A percentile compares a stretch with the other conserved stretches of the same genome.
Conservation (phyloP, 1,284 basidiomycete species). For the Leccinum laetum region DNA sequence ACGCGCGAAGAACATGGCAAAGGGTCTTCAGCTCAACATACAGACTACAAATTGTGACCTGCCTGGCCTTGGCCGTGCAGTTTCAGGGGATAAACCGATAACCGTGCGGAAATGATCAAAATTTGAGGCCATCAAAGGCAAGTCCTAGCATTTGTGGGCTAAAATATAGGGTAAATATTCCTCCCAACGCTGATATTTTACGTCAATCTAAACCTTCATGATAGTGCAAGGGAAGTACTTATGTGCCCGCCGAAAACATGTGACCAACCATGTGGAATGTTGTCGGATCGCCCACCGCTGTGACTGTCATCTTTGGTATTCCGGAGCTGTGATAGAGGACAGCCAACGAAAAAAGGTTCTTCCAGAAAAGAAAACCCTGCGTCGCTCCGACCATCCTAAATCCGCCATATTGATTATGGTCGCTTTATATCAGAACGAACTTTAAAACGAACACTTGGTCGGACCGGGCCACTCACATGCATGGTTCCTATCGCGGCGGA, state of each 20-base stretch:
- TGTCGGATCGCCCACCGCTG: no score
- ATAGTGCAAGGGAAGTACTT: background rate
- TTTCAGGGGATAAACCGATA: background rate
- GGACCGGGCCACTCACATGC: background rate
- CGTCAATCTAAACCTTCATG: background rate
- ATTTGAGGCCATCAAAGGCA: background rate
- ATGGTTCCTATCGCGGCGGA: background rate
- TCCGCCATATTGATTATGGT: background rate
- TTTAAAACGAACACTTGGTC: background rate
- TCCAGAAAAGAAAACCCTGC: background rate
- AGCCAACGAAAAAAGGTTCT: background rate
- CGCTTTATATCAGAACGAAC: background rate
- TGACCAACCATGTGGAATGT: background rate
- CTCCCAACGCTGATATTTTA: background rate
- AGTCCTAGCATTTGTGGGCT: no score
- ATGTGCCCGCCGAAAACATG: background rate
- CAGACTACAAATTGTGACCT: background rate
- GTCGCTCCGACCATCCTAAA: background rate
- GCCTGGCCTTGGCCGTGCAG: background rate
- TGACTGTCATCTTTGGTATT: background rate
- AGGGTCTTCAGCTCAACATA: background rate
- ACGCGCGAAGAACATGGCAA: background rate
- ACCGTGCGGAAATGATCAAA: background rate
- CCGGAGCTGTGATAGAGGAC: background rate
- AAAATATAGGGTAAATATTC: background rate